These are phyloP conservation scores for Bruguiera hainesii DNA, from an alignment of 441 rosid genomes.

Conservation along the genomic window DNA sequence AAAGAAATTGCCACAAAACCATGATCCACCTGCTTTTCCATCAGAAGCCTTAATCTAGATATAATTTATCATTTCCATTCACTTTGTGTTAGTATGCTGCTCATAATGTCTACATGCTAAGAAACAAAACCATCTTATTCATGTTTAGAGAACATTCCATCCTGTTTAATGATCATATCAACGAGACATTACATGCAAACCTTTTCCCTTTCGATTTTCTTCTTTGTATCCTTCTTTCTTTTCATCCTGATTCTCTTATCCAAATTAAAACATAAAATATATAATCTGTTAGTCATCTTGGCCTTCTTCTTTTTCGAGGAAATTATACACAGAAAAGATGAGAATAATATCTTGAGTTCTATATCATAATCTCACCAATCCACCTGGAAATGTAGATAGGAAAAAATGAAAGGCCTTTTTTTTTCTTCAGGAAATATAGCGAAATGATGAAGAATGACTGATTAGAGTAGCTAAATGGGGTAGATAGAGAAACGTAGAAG, in stretches of 20 bases:
- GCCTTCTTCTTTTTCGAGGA: not conserved
- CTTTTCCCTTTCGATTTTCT: not conserved
- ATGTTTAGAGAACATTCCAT: too few species aligned
- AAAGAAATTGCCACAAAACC: too few species aligned
- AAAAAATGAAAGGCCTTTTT: not conserved
- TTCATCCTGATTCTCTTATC: not conserved
- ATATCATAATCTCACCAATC: too few species aligned
- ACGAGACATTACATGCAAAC: not conserved
- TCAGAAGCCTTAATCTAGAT: constrained; percentile 19
- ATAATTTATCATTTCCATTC: constrained; percentile 9
- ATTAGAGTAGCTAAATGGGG: not conserved
- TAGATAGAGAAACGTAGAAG: constrained; percentile 6
- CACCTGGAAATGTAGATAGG: not conserved
- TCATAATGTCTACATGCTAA: too few species aligned
- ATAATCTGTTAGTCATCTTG: not conserved
- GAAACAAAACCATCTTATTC: too few species aligned
- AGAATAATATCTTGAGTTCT: too few species aligned
- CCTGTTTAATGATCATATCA: too few species aligned
- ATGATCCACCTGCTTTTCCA: not conserved
- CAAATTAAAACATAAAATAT: not conserved
- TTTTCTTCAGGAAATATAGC: constrained; percentile 7
- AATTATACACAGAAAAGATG: not conserved
- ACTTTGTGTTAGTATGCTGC: constrained; percentile 4
- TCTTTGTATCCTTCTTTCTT: not conserved
- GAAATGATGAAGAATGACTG: constrained; percentile 9